Conservation (phyloP, 2,329 filamentous ascomycete genomes). For the Scorias spongiosa region DNA sequence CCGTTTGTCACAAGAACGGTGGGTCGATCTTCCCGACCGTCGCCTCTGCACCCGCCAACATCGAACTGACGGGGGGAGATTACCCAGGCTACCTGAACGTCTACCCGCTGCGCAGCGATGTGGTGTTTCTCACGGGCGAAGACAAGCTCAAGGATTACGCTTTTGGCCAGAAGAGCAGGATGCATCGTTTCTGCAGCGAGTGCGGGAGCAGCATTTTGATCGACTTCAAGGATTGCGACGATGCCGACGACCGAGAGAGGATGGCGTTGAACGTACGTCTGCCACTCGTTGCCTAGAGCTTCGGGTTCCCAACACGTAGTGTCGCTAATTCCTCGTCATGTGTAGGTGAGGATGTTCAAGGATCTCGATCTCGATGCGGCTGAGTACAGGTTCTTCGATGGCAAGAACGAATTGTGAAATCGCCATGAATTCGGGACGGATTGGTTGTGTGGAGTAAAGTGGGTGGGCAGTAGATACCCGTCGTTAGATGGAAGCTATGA, state of each 20-base stretch:
- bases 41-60: not conserved
- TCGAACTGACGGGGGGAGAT: too few relatives aligned
- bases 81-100: conserved; percentile 8
- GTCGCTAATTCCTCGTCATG: not conserved
- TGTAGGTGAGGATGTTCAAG: conserved; percentile 6
- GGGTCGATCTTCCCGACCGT: not conserved
- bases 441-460: too few relatives aligned
- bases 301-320: not conserved
- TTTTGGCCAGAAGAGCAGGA: conserved; percentile 8
- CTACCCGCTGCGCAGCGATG: conserved; percentile 7
- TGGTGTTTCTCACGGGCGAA: conserved; percentile 7
- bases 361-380: conserved; percentile 7
- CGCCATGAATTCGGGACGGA: too few relatives aligned
- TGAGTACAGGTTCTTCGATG: conserved; percentile 4
- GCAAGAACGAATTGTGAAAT: conserved; percentile 1
- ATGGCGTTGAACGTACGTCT: conserved; percentile 8
- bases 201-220: conserved; percentile 13
- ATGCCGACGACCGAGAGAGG: conserved; percentile 2
- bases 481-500: too few relatives aligned
- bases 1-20: conserved; percentile 14
- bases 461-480: too few relatives aligned
- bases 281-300: not conserved
- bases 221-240: conserved; percentile 7
- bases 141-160: conserved; percentile 7
- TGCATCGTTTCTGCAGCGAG: conserved; percentile 12